These are phyloP conservation scores for Incumbomyces delicatus DNA, from an alignment of 2,329 filamentous ascomycete genomes.

Conservation along the genomic window DNA sequence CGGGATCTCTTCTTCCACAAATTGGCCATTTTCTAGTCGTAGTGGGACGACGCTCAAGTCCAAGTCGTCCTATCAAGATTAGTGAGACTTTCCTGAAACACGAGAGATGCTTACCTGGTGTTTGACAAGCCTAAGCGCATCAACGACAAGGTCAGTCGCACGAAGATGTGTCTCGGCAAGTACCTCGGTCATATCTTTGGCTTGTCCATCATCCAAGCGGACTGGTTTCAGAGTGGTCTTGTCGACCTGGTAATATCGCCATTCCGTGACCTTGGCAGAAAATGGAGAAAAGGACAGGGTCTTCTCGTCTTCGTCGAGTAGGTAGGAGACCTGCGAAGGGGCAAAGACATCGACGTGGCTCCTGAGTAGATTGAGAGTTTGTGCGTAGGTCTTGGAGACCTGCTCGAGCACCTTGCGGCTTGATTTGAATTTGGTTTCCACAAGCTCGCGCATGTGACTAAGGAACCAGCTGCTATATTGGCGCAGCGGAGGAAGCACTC, in stretches of 20 bases:
- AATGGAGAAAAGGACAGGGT: slow-evolving; percentile 57
- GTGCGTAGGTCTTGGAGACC: slow-evolving; percentile 15
- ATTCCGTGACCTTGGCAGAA: slow-evolving; percentile 38
- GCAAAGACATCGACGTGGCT: slow-evolving; percentile 45
- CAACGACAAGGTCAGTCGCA: slow-evolving; percentile 8
- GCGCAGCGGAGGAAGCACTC: slow-evolving; percentile 54
- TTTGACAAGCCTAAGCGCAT: slow-evolving; percentile 4
- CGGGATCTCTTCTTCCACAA: slow-evolving; percentile 1
- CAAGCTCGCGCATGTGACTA: slow-evolving; percentile 44
- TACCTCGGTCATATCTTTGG: neutral
- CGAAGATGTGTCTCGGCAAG: slow-evolving; percentile 6
- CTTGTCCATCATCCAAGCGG: slow-evolving; percentile 9
- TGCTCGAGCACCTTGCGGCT: slow-evolving; percentile 2
- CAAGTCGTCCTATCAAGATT: slow-evolving; percentile 3
- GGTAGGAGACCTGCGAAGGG: slow-evolving; percentile 50
- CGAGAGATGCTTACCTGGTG: slow-evolving; percentile 2
- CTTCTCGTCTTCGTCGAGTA: slow-evolving; percentile 59
- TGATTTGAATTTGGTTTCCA: slow-evolving; percentile 36
- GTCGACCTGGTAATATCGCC: slow-evolving; percentile 42
- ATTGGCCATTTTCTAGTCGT: neutral
- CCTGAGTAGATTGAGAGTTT: slow-evolving; percentile 22
- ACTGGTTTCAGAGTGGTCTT: slow-evolving; percentile 38
- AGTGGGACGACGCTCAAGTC: neutral
- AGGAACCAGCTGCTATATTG: slow-evolving; percentile 61
- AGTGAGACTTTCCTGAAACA: neutral